Percentiles rank a stretch among this genome's conserved stretches.
Evolutionary conservation across 768 basidiomycete genomes (phyloP).

Genomic region (Boletus edulis): DNA sequence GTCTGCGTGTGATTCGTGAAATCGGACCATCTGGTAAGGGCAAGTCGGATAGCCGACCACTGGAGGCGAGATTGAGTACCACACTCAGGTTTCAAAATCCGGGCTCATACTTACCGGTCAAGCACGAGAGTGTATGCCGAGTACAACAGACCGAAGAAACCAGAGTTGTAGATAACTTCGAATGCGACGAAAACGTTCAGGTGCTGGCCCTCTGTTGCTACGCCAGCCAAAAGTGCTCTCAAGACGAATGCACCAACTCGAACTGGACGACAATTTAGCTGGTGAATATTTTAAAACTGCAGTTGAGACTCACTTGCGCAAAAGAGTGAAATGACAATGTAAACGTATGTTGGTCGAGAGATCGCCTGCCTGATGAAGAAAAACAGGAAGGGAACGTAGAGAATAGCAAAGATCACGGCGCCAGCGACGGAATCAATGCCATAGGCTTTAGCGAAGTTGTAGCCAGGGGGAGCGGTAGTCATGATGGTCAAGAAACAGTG

Average conservation of each 20-base stretch:
- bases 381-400: constrained; percentile 27
- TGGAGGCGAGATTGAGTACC: neutral
- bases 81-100: neutral
- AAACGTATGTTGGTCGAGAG: constrained; percentile 26
- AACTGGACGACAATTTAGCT: constrained; percentile 16
- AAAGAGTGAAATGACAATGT: constrained; percentile 28
- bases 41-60: constrained; percentile 23
- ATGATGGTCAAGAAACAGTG: constrained; percentile 7
- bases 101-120: constrained; percentile 23
- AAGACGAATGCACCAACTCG: constrained; percentile 31
- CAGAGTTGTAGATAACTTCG: constrained; percentile 33
- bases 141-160: constrained; percentile 36
- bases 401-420: constrained; percentile 32
- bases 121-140: constrained; percentile 34
- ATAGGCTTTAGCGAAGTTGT: constrained; percentile 21
- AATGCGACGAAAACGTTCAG: constrained; percentile 25
- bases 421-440: constrained; percentile 33
- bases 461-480: constrained; percentile 15
- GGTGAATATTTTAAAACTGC: neutral
- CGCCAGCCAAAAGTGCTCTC: constrained; percentile 28
- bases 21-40: constrained; percentile 23
- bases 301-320: constrained; percentile 22
- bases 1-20: constrained; percentile 20
- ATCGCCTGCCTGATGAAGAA: constrained; percentile 21
- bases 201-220: constrained; percentile 20